Conservation (phyloP, 2,329 filamentous ascomycete genomes). For the Endoconidiophora laricicola region DNA sequence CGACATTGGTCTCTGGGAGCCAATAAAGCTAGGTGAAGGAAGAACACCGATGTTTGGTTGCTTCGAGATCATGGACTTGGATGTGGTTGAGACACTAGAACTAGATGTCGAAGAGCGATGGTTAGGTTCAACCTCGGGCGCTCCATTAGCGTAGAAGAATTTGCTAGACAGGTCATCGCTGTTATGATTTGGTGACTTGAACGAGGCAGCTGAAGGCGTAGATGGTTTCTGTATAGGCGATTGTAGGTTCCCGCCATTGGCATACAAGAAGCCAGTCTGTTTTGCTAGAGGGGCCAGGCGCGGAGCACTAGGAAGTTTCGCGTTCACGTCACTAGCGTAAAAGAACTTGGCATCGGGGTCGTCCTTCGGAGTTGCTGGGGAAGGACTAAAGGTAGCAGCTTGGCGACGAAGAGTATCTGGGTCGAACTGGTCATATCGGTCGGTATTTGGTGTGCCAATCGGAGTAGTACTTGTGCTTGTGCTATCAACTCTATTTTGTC, state of each 20-base stretch:
- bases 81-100: slow-evolving; percentile 30
- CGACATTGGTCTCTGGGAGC: slow-evolving; percentile 7
- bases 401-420: slow-evolving; percentile 14
- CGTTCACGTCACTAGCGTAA: slow-evolving; percentile 65
- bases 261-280: slow-evolving; percentile 40
- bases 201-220: slow-evolving; percentile 4
- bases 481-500: slow-evolving; percentile 57
- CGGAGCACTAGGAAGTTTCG: slow-evolving; percentile 22
- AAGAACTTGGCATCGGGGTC: slow-evolving; percentile 61
- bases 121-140: slow-evolving; percentile 30
- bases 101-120: slow-evolving; percentile 24
- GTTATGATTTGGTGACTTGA: slow-evolving; percentile 9
- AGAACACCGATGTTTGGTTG: slow-evolving; percentile 20
- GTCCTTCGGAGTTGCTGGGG: slow-evolving; percentile 18
- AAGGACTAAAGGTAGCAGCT: slow-evolving; percentile 25
- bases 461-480: slow-evolving; percentile 46
- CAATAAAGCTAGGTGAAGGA: slow-evolving; percentile 7
- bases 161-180: slow-evolving; percentile 28
- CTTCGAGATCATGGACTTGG: slow-evolving; percentile 24
- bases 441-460: slow-evolving; percentile 37
- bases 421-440: slow-evolving; percentile 18
- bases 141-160: slow-evolving; percentile 61
- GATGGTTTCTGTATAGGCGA: slow-evolving; percentile 19
- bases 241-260: slow-evolving; percentile 31
- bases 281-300: slow-evolving; percentile 21